Conservation (phyloP, 441 rosid genomes). For the Euphorbia celastroides region DNA sequence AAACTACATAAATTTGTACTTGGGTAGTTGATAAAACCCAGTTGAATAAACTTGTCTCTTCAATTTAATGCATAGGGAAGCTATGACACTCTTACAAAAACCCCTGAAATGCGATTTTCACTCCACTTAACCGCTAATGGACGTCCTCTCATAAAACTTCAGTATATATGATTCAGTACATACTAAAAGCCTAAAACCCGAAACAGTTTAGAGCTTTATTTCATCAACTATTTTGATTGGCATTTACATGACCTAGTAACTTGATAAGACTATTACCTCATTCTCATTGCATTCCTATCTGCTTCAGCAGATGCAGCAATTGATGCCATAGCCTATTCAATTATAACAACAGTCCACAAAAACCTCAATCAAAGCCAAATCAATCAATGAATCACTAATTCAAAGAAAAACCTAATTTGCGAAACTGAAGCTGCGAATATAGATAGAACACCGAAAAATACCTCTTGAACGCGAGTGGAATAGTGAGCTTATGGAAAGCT, state of each 20-base stretch:
- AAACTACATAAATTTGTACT: background rate
- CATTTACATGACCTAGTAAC: background rate
- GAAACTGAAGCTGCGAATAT: background rate
- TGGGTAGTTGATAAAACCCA: background rate
- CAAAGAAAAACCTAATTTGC: background rate
- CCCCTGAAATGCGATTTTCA: background rate
- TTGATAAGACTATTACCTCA: conserved; percentile 41
- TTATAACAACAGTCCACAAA: conserved; percentile 4
- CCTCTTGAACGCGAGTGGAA: conserved; percentile 91
- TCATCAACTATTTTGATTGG: background rate
- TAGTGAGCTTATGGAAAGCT: conserved; percentile 87
- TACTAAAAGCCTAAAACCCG: background rate
- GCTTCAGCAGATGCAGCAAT: conserved; percentile 84
- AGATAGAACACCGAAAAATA: conserved; percentile 12
- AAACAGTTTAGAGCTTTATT: background rate
- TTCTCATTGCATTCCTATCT: conserved; percentile 74
- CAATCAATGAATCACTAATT: background rate
- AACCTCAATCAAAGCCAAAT: background rate
- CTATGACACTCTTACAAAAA: background rate
- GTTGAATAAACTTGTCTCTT: background rate
- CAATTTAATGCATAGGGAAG: background rate
- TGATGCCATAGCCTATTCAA: conserved; percentile 90
- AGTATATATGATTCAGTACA: background rate
- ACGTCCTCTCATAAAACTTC: background rate
- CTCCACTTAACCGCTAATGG: background rate